These are phyloP conservation scores for Drechslera avenae DNA, from an alignment of 2,329 filamentous ascomycete species.

Conservation along the genomic window DNA sequence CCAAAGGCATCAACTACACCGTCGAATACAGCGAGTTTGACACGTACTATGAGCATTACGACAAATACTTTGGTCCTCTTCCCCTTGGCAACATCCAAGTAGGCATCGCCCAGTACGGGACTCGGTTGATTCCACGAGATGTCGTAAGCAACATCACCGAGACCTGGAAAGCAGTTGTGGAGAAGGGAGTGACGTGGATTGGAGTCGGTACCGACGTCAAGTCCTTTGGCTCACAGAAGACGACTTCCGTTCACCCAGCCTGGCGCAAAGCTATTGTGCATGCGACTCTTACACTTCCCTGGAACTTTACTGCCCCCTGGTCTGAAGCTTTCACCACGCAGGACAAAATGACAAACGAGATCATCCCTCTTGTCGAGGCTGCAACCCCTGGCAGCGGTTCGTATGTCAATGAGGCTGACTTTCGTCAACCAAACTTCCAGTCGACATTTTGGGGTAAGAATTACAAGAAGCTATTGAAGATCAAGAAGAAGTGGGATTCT, in stretches of 20 bases:
- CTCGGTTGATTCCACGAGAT: conserved; percentile 23
- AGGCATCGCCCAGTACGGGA: conserved; percentile 26
- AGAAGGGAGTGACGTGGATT: conserved; percentile 27
- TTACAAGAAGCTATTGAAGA: conserved; percentile 28
- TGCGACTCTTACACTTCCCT: conserved; percentile 22
- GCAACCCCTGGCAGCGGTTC: conserved; percentile 25
- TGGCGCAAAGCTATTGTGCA: conserved; percentile 30
- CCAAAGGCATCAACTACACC: conserved; percentile 20
- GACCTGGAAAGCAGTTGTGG: conserved; percentile 22
- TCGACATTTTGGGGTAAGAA: conserved; percentile 30
- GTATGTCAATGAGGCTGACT: conserved; percentile 37
- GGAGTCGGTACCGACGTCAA: conserved; percentile 23
- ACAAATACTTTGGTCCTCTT: conserved; percentile 30
- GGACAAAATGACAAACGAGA: conserved; percentile 24
- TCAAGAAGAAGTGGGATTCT: conserved; percentile 42
- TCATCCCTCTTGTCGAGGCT: conserved; percentile 24
- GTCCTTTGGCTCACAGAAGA: conserved; percentile 17
- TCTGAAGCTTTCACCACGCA: conserved; percentile 22
- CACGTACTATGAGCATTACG: conserved; percentile 30
- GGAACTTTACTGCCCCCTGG: conserved; percentile 27
- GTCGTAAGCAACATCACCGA: conserved; percentile 16
- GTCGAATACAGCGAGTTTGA: conserved; percentile 18
- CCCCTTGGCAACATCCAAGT: conserved; percentile 27
- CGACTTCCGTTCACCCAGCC: conserved; percentile 29
- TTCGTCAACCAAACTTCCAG: conserved; percentile 29